Evolutionary conservation across 1,284 basidiomycete genomes (phyloP), one percentile per base, ranked within the genome.

Genomic region (Irpex lacteus): DNA sequence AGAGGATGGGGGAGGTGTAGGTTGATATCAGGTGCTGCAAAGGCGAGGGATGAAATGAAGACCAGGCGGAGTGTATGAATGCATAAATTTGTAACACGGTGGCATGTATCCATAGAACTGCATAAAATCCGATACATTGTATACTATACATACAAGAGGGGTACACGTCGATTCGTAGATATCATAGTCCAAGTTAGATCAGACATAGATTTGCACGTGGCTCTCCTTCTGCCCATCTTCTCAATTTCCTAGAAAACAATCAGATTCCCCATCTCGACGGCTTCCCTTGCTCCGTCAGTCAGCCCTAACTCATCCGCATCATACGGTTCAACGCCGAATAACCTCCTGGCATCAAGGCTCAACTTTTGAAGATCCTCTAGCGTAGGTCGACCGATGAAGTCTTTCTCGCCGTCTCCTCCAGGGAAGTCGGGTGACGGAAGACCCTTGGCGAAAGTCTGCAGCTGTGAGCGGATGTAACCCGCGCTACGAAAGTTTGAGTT

Each of bases 391-490:
- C 82, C 85, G 0, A 73, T 63, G 70, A 90, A 91, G 3, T 64
- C 65, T 0, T 81, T 81, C 77, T 94, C 92, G 18, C 91, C 91
- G 49, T 81, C 81, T 0, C 91, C 92, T 9, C 88, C 86, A 0
- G 91, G 90, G 69, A 93, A 94, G 71, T 94, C 91, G 1, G 88
- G 88, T 0, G 88, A 77, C 2, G 91, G 90, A 13, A 82, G 71
- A 0, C 88, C 88, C 0, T 70, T 67, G 1, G 80, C 60, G 69
- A 92, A 92, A 37, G 80, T 79, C 2, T 71, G 74, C 1, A 83
- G 78, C 74, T 94, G 92, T 59, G 81, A 79, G 36, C 78, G 77
- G 37, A 94, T 78, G 70, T 94, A 94, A 13, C 76, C 75, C 5
- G 83, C 86, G 61, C 86, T 87, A 47, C 6, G 59, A 11, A 3